These are phyloP conservation scores for Tolypocladium pustulatum DNA, from an alignment of 2,329 filamentous ascomycete species.

Conservation along the genomic window DNA sequence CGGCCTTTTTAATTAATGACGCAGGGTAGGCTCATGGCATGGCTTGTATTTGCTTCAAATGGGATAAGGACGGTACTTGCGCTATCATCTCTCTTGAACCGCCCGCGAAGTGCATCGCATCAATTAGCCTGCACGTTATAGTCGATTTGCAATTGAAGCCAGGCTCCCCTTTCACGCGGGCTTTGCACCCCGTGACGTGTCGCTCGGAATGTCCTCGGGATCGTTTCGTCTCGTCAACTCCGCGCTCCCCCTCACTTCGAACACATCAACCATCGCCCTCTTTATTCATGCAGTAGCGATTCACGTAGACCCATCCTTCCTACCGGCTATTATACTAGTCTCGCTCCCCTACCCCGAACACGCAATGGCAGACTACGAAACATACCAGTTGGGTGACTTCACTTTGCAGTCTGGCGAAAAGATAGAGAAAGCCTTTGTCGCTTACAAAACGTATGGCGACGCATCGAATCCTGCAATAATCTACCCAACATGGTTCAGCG, in stretches of 20 bases:
- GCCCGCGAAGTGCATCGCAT: not conserved
- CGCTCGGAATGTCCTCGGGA: not conserved
- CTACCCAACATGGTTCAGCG: conserved; percentile 64
- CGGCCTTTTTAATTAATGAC: too few species aligned
- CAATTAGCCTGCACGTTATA: not conserved
- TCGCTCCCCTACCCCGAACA: not conserved
- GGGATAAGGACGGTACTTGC: too few species aligned
- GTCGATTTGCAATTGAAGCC: not conserved
- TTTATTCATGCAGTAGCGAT: not conserved
- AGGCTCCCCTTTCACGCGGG: not conserved
- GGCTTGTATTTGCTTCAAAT: too few species aligned
- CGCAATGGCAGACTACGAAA: not conserved
- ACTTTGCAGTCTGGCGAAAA: conserved; percentile 37
- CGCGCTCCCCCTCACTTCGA: not conserved
- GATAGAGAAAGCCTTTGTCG: conserved; percentile 55
- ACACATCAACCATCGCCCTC: not conserved
- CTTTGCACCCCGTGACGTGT: not conserved
- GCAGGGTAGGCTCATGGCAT: too few species aligned
- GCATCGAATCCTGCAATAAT: conserved; percentile 53
- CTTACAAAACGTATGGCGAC: conserved; percentile 67
- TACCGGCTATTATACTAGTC: too few species aligned
- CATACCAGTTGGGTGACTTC: not conserved
- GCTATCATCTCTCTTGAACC: not conserved
- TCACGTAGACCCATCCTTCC: not conserved
- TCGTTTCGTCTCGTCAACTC: not conserved